Conservation (phyloP, 805 yeast genomes). For the Candida railenensis region DNA sequence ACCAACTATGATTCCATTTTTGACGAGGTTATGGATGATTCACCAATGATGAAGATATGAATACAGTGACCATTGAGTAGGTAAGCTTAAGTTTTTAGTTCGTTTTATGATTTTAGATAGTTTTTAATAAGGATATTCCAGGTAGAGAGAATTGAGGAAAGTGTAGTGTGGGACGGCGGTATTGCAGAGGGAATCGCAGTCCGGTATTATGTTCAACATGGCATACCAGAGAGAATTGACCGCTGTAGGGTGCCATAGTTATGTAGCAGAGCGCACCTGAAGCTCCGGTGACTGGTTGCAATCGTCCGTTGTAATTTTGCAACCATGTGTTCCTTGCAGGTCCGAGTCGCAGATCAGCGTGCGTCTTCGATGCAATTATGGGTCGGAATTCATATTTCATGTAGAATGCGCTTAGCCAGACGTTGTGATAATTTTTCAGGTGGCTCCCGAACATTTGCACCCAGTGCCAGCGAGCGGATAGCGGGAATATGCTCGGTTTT, state of each 20-base stretch:
- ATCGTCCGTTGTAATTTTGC: too few species aligned
- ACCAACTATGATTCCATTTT: conserved; percentile 22
- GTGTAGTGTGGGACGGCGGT: too few species aligned
- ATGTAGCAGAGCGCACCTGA: too few species aligned
- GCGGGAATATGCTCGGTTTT: too few species aligned
- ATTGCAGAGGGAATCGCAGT: too few species aligned
- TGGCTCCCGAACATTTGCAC: neutral
- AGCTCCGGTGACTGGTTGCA: too few species aligned
- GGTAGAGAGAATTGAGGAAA: neutral
- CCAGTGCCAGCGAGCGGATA: too few species aligned
- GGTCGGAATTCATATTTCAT: neutral
- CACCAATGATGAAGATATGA: conserved; percentile 21
- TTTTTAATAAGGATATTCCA: neutral
- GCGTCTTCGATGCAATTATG: neutral
- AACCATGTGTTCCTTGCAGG: neutral
- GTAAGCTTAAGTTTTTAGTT: neutral
- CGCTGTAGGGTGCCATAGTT: too few species aligned
- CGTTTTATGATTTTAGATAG: neutral
- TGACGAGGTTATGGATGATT: conserved; percentile 28
- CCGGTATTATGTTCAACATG: too few species aligned
- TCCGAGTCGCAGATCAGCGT: neutral
- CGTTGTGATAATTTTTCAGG: neutral
- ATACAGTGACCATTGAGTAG: neutral
- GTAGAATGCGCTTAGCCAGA: neutral
- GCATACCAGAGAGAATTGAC: too few species aligned